A percentile compares a stretch with the other conserved stretches of the same genome.
phyloP scores from a whole-genome alignment of 1,139 yeast species.

The Taphrina confusa region DNA sequence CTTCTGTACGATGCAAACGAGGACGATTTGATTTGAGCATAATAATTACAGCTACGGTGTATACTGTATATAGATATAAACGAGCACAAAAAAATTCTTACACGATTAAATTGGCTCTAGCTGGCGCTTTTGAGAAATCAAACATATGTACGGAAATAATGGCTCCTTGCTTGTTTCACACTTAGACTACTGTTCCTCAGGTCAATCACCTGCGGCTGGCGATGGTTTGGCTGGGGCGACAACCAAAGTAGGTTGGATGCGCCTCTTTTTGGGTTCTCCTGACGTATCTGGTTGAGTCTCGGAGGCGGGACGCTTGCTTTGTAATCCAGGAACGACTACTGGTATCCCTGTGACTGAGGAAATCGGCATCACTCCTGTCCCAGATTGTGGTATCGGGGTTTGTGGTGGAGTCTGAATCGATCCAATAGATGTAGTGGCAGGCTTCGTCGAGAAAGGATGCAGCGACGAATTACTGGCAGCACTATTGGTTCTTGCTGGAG shows the following conservation, averaged over 20 bases:
- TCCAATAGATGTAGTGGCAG: background rate
- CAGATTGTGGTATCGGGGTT: slow-evolving; percentile 2
- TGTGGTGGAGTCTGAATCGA: slow-evolving; percentile 16
- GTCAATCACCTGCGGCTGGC: no score
- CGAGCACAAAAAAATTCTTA: no score
- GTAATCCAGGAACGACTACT: background rate
- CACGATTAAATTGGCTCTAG: no score
- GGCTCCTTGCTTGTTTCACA: no score
- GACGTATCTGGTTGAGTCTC: background rate
- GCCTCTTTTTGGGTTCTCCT: slow-evolving; percentile 13
- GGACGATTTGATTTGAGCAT: no score
- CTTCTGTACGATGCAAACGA: no score
- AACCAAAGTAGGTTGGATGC: slow-evolving; percentile 25
- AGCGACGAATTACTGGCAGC: slow-evolving; percentile 3
- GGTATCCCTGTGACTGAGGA: slow-evolving; percentile 1
- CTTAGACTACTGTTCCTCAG: no score
- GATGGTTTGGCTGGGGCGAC: no score
- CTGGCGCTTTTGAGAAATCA: no score
- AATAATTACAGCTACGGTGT: no score
- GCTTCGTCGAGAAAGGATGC: background rate
- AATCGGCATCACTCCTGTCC: background rate
- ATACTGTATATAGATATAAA: no score
- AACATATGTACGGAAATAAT: no score
- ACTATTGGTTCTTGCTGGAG: slow-evolving; percentile 29
- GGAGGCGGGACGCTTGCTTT: background rate